Base-by-base conservation (phyloP, 768 basidiomycete species). In the Lentinula edodes region DNA sequence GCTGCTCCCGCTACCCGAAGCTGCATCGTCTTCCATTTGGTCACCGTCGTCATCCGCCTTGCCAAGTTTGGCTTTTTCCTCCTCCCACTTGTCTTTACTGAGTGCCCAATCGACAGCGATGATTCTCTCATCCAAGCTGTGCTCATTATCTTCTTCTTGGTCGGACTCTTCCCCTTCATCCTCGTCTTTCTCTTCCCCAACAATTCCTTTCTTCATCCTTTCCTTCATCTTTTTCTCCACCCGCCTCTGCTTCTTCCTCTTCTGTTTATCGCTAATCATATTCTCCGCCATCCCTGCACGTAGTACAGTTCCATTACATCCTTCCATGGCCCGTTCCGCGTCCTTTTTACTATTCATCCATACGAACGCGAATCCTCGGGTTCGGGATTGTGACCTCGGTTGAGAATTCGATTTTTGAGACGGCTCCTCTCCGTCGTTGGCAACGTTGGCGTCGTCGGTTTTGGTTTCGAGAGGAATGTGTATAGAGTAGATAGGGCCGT, bases 51-150 rank as follows among this genome's bases (percentile, higher is more conserved):
- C 68, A 35, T 61, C 74, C 7, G 71, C 75, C 10, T 66, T 75
- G 43, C 72, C 79, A 58, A 81, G 61, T 70, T 87, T 85, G 50
- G 80, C 82, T 73, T 86, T 84, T 66, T 88, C 89, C 70, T 90
- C 87, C 71, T 92, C 82, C 92, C 93, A 97, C 73, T 87, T 90
- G 52, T 91, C 90, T 75, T 97, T 96, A 71, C 93, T 93, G 70
- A 98, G 73, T 3, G 95, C 96, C 93, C 94, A 98, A 76, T 98
- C 95, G 32, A 98, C 96, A 6, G 94, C 93, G 42, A 96, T 91
- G 15, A 85, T 76, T 57, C 94, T 78, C 68, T 83, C 75, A 18
- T 73, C 72, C 72, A 71, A 53, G 72, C 70, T 39, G 12, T 48
- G 9, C 12, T 73, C 71, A 62, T 78, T 75, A 18, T 73, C 75